These are phyloP conservation scores for Ulmus americana DNA, from an alignment of 331 rosid genomes.

Conservation along the genomic window DNA sequence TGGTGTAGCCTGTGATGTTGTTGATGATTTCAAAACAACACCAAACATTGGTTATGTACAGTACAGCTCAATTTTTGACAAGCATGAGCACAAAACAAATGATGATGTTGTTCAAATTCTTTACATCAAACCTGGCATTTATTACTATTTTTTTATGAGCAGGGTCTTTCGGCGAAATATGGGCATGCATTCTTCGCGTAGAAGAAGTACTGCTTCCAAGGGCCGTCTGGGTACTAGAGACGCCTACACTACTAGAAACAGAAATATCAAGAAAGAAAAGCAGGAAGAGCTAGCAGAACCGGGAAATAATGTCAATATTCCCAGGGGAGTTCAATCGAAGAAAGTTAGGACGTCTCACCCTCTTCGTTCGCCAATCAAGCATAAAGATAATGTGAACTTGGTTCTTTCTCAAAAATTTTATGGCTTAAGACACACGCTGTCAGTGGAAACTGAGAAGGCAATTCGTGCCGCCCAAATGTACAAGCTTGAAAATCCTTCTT, in stretches of 20 bases:
- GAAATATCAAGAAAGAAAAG: not conserved
- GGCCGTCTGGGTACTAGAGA: not conserved
- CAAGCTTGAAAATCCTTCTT: slow-evolving; percentile 22
- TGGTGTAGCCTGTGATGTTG: not conserved
- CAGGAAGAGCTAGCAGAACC: not conserved
- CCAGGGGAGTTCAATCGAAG: not conserved
- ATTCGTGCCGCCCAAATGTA: not conserved
- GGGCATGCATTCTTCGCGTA: not conserved
- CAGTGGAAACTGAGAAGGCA: not conserved
- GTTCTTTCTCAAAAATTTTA: too few species aligned
- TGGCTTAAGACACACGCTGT: not conserved
- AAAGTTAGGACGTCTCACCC: not conserved
- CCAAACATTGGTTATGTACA: not conserved
- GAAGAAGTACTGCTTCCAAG: slow-evolving; percentile 1
- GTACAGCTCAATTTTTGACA: not conserved
- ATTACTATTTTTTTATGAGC: not conserved
- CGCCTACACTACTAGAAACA: not conserved
- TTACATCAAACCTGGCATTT: not conserved
- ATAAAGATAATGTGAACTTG: not conserved
- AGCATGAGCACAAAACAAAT: not conserved
- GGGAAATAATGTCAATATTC: not conserved
- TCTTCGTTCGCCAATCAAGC: not conserved
- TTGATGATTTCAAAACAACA: not conserved
- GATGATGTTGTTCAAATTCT: slow-evolving; percentile 1
- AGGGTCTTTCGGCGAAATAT: not conserved